Evolutionary conservation across 2,329 filamentous ascomycete genomes (phyloP), one percentile per base, ranked within the genome.

Genomic region (Arachnomyces sp.): DNA sequence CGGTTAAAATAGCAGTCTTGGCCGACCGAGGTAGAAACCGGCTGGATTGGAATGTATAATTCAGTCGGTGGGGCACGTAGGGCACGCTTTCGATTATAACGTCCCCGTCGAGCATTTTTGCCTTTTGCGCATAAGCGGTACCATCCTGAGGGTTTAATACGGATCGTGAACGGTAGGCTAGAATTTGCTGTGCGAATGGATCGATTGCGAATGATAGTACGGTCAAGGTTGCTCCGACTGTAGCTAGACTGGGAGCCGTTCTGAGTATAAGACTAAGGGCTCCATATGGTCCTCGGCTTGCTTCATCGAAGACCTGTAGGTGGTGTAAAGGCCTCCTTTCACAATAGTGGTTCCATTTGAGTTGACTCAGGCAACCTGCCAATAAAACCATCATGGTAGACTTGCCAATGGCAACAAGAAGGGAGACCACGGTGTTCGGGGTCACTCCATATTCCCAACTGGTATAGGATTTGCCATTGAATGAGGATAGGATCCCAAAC

Each of bases 321-420:
- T 58, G 43, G 13, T 42, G 31, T 9, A 63, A 44, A 16, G 34
- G 40, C 11, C 42, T 49, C 3, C 38, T 31, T 8, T 40, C 34
- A 7, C 43, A 30, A 38, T 56, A 58, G 39, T 57, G 50, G 7
- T 45, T 12, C 62, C 62, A 66, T 46, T 64, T 64, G 28, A 62
- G 46, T 43, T 66, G 63, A 31, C 54, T 51, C 25, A 65, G 45
- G 30, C 55, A 55, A 17, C 55, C 51, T 2, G 58, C 52, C 9
- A 60, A 41, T 7, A 54, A 49, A 3, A 60, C 46, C 34, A 64
- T 42, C 34, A 64, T 44, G 2, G 56, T 41, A 2, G 55, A 42
- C 36, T 61, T 62, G 3, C 40, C 46, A 8, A 58, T 31, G 3
- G 55, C 62, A 3, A 57, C 53, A 18, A 65, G 48, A 38, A 60